Conservation (phyloP, 495 filamentous ascomycete species). For the Sporormia fimetaria region DNA sequence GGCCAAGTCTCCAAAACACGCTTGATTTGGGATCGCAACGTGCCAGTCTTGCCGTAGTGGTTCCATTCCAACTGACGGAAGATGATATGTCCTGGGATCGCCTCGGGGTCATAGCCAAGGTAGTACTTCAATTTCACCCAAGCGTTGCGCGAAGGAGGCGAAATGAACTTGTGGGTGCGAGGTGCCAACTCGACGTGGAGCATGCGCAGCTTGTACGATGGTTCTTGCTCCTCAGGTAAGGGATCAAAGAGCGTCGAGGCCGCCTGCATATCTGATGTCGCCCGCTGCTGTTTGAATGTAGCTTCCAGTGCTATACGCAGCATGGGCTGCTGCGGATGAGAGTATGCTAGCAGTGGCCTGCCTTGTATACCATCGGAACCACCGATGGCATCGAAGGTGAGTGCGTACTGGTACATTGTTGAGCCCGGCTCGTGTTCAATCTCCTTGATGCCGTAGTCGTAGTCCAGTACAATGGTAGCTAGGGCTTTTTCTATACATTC, state of each 20-base stretch:
- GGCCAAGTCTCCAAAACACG: constrained; percentile 6
- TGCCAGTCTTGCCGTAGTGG: constrained; percentile 8
- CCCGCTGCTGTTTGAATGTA: neutral
- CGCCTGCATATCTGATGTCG: neutral
- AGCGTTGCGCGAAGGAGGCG: neutral
- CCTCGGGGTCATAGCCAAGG: constrained; percentile 3
- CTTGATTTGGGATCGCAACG: constrained; percentile 2
- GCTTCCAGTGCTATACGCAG: constrained; percentile 7
- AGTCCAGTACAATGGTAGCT: constrained; percentile 5
- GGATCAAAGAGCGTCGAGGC: constrained; percentile 1
- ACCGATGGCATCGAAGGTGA: constrained; percentile 14
- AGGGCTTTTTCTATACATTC: constrained; percentile 1
- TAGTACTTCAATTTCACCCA: constrained; percentile 6
- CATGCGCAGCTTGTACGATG: constrained; percentile 2
- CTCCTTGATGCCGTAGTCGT: constrained; percentile 3
- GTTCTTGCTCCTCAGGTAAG: neutral
- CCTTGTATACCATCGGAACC: neutral
- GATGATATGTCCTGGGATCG: constrained; percentile 11
- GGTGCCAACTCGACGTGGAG: neutral
- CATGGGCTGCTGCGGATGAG: constrained; percentile 6
- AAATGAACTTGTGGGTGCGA: constrained; percentile 8
- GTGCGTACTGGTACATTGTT: constrained; percentile 1
- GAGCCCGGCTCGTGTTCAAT: neutral
- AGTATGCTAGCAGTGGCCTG: neutral
- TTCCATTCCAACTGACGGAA: constrained; percentile 9